Percentiles rank a stretch among this genome's conserved stretches.
Evolutionary conservation across 2,329 filamentous ascomycete species (phyloP).

Genomic region (Aspergillus aculeatinus): DNA sequence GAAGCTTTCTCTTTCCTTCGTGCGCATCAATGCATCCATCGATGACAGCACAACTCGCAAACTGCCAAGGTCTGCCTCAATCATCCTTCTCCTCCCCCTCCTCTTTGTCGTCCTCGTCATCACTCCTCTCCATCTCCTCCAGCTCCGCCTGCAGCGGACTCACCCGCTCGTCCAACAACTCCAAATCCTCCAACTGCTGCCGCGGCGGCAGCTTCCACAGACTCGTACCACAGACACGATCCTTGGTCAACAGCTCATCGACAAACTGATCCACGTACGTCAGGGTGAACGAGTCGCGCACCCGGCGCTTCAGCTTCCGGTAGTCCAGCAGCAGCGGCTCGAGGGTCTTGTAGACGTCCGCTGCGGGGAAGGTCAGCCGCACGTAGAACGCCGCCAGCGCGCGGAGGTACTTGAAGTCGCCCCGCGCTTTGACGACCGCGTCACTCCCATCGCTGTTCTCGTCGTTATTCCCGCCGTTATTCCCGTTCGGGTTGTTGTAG

Average conservation of each 20-base stretch:
- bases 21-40: neutral
- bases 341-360: constrained; percentile 74
- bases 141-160: constrained; percentile 73
- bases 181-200: constrained; percentile 81
- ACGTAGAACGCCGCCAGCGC: constrained; percentile 91
- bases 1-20: neutral
- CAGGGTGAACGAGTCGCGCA: constrained; percentile 70
- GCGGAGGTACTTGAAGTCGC: constrained; percentile 72
- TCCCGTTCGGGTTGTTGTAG: constrained; percentile 41
- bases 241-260: constrained; percentile 85
- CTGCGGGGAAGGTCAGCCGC: constrained; percentile 78
- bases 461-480: constrained; percentile 18
- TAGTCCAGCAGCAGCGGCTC: constrained; percentile 82
- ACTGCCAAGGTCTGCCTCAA: constrained; percentile 20
- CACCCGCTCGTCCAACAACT: constrained; percentile 78
- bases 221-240: constrained; percentile 86
- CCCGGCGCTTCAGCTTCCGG: constrained; percentile 77
- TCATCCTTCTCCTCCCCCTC: constrained; percentile 28
- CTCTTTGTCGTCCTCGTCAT: constrained; percentile 25
- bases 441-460: constrained; percentile 26
- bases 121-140: constrained; percentile 44
- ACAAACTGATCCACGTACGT: constrained; percentile 90
- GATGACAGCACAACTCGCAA: neutral
- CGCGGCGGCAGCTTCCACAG: constrained; percentile 87
- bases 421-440: constrained; percentile 35